phyloP scores from a whole-genome alignment of 2,329 filamentous ascomycete genomes.

The Hymenoscyphus linearis region DNA sequence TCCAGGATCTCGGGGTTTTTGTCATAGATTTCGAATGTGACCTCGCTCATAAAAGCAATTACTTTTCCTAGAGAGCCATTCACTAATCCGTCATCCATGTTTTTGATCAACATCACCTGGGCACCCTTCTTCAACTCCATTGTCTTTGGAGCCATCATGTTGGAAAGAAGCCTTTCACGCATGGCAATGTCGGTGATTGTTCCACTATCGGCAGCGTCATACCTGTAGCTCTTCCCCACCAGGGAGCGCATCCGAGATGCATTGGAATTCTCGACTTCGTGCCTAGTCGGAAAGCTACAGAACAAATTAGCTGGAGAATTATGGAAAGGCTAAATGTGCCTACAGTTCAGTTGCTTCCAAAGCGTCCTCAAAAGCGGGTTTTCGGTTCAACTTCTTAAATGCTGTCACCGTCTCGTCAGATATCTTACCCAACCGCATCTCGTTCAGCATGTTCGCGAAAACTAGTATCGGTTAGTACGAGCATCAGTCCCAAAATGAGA shows the following conservation, averaged over 20 bases:
- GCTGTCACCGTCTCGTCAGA: conserved; percentile 68
- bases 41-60: conserved; percentile 69
- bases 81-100: conserved; percentile 87
- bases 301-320: conserved; percentile 13
- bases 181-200: conserved; percentile 57
- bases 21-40: conserved; percentile 53
- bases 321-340: conserved; percentile 24
- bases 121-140: conserved; percentile 85
- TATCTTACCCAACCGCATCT: conserved; percentile 88
- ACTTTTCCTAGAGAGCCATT: conserved; percentile 92
- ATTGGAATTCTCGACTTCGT: conserved; percentile 87
- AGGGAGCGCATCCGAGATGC: conserved; percentile 65
- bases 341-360: conserved; percentile 80
- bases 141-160: conserved; percentile 85
- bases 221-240: conserved; percentile 61
- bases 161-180: conserved; percentile 73
- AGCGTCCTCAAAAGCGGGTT: conserved; percentile 66
- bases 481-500: neutral
- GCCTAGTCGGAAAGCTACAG: conserved; percentile 72
- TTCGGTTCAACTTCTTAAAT: conserved; percentile 69
- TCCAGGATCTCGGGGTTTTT: conserved; percentile 52
- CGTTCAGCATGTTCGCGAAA: conserved; percentile 94
- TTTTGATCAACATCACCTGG: conserved; percentile 99
- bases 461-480: conserved; percentile 40
- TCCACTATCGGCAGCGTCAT: conserved; percentile 70